A percentile compares a stretch with the other conserved stretches of the same genome.
phyloP scores from a whole-genome alignment of 805 yeast genomes.

The Myxozyma mucilagina region DNA sequence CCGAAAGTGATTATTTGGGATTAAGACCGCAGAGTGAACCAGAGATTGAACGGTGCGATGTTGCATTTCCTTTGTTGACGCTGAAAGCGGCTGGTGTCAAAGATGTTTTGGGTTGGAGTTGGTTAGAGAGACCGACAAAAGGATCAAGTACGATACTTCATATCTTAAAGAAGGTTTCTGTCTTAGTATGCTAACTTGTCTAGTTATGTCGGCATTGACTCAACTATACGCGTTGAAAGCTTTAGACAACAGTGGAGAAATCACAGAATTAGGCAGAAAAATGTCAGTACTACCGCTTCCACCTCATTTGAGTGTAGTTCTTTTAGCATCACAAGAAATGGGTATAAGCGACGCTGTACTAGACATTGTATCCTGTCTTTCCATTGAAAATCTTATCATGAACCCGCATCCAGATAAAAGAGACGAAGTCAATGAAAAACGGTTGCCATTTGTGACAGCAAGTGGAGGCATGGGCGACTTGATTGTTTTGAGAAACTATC shows the following conservation, averaged over 20 bases:
- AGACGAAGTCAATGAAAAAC: constrained; percentile 77
- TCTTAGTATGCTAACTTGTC: neutral
- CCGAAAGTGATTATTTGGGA: constrained; percentile 64
- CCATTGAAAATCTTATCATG: constrained; percentile 83
- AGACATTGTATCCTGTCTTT: constrained; percentile 88
- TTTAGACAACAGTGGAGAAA: constrained; percentile 67
- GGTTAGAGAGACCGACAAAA: constrained; percentile 89
- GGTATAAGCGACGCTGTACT: constrained; percentile 57
- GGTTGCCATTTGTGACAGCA: constrained; percentile 71
- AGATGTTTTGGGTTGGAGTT: constrained; percentile 81
- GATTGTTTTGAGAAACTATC: constrained; percentile 74
- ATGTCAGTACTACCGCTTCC: constrained; percentile 89
- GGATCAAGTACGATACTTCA: constrained; percentile 48
- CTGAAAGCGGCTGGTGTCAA: constrained; percentile 79
- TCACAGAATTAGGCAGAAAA: constrained; percentile 76
- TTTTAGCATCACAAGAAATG: constrained; percentile 63
- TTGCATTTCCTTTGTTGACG: constrained; percentile 79
- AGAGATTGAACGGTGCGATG: constrained; percentile 84
- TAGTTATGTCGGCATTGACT: constrained; percentile 66
- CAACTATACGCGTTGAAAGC: constrained; percentile 81
- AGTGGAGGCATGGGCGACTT: constrained; percentile 78
- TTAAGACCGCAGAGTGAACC: constrained; percentile 85
- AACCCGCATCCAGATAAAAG: constrained; percentile 78
- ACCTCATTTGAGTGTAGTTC: constrained; percentile 88
- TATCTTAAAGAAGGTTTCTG: neutral